These are phyloP conservation scores for Erythrobasidium hasegawianum DNA, from an alignment of 1,284 basidiomycete genomes.

Conservation along the genomic window DNA sequence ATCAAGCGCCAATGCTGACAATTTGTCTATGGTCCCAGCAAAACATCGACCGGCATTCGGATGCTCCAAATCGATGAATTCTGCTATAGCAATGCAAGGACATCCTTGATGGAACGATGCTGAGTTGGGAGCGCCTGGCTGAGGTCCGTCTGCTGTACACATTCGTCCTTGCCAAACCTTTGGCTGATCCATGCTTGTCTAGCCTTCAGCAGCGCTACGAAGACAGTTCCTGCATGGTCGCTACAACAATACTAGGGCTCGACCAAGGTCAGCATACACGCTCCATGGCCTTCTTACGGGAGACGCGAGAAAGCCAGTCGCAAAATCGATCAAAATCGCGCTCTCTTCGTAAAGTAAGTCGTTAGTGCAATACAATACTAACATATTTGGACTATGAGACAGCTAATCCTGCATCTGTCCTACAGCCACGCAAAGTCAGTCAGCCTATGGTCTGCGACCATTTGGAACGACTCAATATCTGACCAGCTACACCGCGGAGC, in stretches of 20 bases:
- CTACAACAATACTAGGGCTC: slow-evolving; percentile 73
- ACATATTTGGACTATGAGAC: not conserved
- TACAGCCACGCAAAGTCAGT: slow-evolving; percentile 21
- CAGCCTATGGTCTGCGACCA: not conserved
- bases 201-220: slow-evolving; percentile 61
- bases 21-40: slow-evolving; percentile 38
- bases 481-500: slow-evolving; percentile 51
- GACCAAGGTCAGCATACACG: slow-evolving; percentile 56
- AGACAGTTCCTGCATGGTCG: slow-evolving; percentile 61
- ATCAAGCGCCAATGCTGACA: not conserved
- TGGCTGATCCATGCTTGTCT: slow-evolving; percentile 53
- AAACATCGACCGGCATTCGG: slow-evolving; percentile 52
- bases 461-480: not conserved
- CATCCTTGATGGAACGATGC: slow-evolving; percentile 66
- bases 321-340: slow-evolving; percentile 62
- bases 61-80: slow-evolving; percentile 57
- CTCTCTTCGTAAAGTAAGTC: slow-evolving; percentile 49
- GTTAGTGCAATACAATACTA: not conserved
- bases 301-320: slow-evolving; percentile 63
- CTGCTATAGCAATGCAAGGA: slow-evolving; percentile 71
- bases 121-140: slow-evolving; percentile 9
- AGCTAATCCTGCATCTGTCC: not conserved
- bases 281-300: slow-evolving; percentile 63
- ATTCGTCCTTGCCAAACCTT: too few relatives aligned
- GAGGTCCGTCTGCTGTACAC: not conserved